Evolutionary conservation across 306 rosid species (phyloP).

Genomic region (Prinsepia uniflora): DNA sequence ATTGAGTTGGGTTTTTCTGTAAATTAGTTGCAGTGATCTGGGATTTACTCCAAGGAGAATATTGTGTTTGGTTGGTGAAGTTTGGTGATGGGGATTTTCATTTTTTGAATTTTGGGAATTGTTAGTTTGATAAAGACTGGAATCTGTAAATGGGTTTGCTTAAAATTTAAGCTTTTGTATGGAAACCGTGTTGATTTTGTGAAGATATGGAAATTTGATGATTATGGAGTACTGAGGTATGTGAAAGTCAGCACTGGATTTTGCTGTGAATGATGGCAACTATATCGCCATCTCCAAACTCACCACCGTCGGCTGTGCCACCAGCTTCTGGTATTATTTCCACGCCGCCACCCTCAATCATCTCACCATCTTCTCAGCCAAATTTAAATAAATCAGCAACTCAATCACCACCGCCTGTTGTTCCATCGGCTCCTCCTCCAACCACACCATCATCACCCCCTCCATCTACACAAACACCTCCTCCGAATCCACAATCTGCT

Average conservation of each 20-base stretch:
- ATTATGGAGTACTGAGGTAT: constrained; percentile 13
- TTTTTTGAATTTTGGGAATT: constrained; percentile 24
- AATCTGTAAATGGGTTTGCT: constrained; percentile 17
- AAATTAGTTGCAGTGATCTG: constrained; percentile 5
- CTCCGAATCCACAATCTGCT: constrained; percentile 9
- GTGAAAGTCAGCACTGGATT: constrained; percentile 13
- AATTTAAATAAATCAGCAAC: constrained; percentile 29
- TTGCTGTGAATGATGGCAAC: constrained; percentile 50
- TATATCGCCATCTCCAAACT: constrained; percentile 54
- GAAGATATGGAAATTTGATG: constrained; percentile 3
- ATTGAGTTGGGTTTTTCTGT: constrained; percentile 14
- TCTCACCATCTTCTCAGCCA: constrained; percentile 28
- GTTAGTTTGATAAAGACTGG: constrained; percentile 19
- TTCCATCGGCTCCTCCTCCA: constrained; percentile 32
- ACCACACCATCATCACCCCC: constrained; percentile 21
- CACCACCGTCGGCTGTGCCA: constrained; percentile 38
- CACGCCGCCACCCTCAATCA: constrained; percentile 23
- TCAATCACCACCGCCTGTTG: constrained; percentile 39
- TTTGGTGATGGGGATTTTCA: constrained; percentile 25
- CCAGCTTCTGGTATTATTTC: constrained; percentile 32
- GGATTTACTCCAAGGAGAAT: neutral
- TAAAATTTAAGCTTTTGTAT: constrained; percentile 6
- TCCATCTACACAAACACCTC: constrained; percentile 22
- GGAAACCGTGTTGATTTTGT: constrained; percentile 9
- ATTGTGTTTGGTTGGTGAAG: constrained; percentile 28